phyloP scores from a whole-genome alignment of 148 eudicot species.

The Rhododendron molle region DNA sequence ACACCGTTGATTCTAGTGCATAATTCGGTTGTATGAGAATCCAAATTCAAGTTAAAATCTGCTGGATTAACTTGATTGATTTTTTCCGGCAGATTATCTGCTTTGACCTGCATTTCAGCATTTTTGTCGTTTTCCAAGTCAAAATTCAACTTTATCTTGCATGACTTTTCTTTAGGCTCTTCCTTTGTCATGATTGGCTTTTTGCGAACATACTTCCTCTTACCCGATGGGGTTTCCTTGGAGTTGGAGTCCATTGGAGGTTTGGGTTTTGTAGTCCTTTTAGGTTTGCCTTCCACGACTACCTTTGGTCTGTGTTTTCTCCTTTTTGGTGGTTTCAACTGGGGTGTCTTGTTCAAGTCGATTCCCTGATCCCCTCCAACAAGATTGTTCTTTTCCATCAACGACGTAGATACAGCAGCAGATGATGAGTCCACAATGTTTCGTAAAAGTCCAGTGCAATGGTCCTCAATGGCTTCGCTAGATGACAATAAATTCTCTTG shows the following conservation, averaged over 20 bases:
- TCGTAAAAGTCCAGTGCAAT: constrained; percentile 21
- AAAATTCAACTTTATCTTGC: constrained; percentile 44
- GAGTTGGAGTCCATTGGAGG: constrained; percentile 21
- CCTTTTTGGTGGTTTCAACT: constrained; percentile 50
- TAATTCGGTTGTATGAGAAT: constrained; percentile 17
- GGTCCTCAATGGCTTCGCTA: constrained; percentile 19
- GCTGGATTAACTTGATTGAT: constrained; percentile 11
- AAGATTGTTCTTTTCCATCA: constrained; percentile 21
- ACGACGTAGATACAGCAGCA: constrained; percentile 20
- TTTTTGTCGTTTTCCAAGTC: constrained; percentile 23
- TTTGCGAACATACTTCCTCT: constrained; percentile 61
- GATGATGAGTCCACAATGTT: constrained; percentile 27
- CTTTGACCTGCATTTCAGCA: constrained; percentile 16
- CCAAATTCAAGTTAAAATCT: constrained; percentile 19
- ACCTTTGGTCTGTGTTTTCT: constrained; percentile 64
- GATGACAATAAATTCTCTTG: constrained; percentile 21
- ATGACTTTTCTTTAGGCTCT: constrained; percentile 27
- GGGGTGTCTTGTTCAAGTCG: constrained; percentile 54
- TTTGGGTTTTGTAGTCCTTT: constrained; percentile 31
- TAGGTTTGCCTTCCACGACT: constrained; percentile 50
- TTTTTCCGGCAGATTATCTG: constrained; percentile 12
- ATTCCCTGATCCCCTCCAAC: constrained; percentile 27
- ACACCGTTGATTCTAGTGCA: constrained; percentile 3
- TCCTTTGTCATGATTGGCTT: constrained; percentile 16
- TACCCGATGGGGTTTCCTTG: constrained; percentile 25